Percentiles rank a stretch among this genome's conserved stretches.
These are phyloP conservation scores for Scolecobasidium constrictum DNA, from an alignment of 2,329 filamentous ascomycete species.

Conservation along the genomic window DNA sequence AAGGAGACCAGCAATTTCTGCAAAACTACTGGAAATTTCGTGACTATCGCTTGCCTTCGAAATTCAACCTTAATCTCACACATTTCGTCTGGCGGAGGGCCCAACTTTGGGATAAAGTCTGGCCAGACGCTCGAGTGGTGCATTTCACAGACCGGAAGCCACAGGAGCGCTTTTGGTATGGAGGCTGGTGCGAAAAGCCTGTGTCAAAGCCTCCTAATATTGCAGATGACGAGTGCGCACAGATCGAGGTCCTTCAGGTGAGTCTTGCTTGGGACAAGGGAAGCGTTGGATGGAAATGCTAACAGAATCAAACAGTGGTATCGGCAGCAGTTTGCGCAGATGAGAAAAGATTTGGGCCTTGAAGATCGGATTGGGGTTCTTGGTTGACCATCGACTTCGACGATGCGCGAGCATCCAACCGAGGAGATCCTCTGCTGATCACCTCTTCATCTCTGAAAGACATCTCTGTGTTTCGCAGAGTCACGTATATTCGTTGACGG, in stretches of 20 bases:
- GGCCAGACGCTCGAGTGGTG: slow-evolving; percentile 1
- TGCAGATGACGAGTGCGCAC: not conserved
- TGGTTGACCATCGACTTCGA: slow-evolving; percentile 2
- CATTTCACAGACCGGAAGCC: slow-evolving; percentile 6
- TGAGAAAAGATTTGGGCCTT: slow-evolving; percentile 1
- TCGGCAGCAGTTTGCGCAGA: not conserved
- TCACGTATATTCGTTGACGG: too few relatives aligned
- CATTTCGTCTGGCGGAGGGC: not conserved
- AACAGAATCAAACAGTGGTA: not conserved
- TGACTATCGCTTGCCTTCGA: slow-evolving; percentile 18
- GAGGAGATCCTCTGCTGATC: too few relatives aligned
- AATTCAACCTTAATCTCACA: slow-evolving; percentile 20
- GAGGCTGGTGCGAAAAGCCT: not conserved
- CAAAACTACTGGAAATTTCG: slow-evolving; percentile 18
- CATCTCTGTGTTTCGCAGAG: too few relatives aligned
- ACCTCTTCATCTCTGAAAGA: too few relatives aligned
- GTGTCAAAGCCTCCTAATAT: not conserved
- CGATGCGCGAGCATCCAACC: too few relatives aligned
- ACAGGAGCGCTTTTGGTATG: not conserved
- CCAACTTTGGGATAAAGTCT: slow-evolving; percentile 4
- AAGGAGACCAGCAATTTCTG: slow-evolving; percentile 19
- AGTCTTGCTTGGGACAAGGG: not conserved
- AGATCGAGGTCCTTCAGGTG: not conserved
- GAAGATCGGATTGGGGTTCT: slow-evolving; percentile 3
- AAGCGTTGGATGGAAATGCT: not conserved